Conservation (phyloP, 345 rosid species). For the Euphorbia pulcherrima region DNA sequence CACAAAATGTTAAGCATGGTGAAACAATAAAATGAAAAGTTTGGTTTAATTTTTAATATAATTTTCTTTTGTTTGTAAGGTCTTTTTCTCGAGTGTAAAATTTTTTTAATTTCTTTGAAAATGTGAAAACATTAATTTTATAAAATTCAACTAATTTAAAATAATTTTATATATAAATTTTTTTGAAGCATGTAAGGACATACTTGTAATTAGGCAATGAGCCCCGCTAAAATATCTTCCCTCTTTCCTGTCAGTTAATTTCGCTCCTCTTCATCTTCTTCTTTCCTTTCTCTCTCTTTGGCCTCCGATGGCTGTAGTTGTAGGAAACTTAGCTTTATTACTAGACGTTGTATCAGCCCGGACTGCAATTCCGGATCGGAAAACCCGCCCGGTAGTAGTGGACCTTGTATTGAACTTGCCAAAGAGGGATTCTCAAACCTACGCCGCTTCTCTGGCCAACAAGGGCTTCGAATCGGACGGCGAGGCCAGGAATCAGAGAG, state of each 20-base stretch:
- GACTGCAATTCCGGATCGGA: conserved; percentile 49
- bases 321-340: conserved; percentile 61
- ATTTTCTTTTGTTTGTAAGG: too few relatives aligned
- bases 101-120: too few relatives aligned
- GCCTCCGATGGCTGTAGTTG: conserved; percentile 56
- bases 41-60: too few relatives aligned
- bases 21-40: too few relatives aligned
- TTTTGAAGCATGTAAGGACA: too few relatives aligned
- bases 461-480: conserved; percentile 57
- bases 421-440: conserved; percentile 46
- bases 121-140: too few relatives aligned
- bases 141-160: too few relatives aligned
- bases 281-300: too few relatives aligned
- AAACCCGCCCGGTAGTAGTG: conserved; percentile 40
- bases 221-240: background rate
- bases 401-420: conserved; percentile 49
- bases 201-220: conserved; percentile 3
- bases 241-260: conserved; percentile 7
- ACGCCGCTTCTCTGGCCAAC: conserved; percentile 10
- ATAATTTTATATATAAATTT: too few relatives aligned
- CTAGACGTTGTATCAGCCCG: conserved; percentile 55
- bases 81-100: too few relatives aligned
- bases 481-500: conserved; percentile 40
- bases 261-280: background rate
- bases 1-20: too few relatives aligned